phyloP scores from a whole-genome alignment of 441 rosid genomes.

The Syzygium syzygioides region DNA sequence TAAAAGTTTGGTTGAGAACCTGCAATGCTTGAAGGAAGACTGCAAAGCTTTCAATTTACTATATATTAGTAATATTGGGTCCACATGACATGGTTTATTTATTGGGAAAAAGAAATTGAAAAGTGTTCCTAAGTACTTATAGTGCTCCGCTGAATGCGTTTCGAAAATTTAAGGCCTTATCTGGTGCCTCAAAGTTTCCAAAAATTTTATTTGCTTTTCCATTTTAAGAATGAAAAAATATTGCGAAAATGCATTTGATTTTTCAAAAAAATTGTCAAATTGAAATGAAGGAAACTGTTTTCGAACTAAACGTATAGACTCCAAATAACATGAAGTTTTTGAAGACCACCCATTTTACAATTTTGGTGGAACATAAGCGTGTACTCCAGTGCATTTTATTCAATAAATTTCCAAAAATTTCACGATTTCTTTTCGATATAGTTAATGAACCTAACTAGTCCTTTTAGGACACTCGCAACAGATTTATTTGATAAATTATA shows the following conservation, averaged over 20 bases:
- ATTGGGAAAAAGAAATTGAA: not conserved
- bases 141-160: not conserved
- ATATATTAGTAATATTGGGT: not conserved
- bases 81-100: not conserved
- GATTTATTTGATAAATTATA: not conserved
- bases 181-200: not conserved
- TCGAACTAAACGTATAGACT: no score
- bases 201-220: not conserved
- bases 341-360: not conserved
- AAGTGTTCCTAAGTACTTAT: not conserved
- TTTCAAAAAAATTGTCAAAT: no score
- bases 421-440: not conserved
- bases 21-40: not conserved
- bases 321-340: not conserved
- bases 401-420: not conserved
- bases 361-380: not conserved
- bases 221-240: no score
- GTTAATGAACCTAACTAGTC: not conserved
- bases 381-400: not conserved
- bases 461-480: not conserved
- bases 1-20: not conserved
- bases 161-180: not conserved
- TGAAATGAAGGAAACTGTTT: no score
- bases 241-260: no score
- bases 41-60: not conserved